Evolutionary conservation across 768 basidiomycete genomes (phyloP).

Genomic region (Collybia sordida): DNA sequence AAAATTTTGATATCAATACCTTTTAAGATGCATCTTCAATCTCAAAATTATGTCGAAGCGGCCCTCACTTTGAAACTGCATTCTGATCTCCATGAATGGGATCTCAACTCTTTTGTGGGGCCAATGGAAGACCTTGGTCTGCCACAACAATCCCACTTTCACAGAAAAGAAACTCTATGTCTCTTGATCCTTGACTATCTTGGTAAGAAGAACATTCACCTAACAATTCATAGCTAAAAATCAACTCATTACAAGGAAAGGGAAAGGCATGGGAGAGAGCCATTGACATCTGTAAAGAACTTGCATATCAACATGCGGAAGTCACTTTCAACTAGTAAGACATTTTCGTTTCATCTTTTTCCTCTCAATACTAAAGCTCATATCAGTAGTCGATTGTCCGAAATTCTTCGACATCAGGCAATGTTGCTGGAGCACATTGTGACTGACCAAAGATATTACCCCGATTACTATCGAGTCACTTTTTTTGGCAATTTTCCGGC

Average conservation of each 20-base stretch:
- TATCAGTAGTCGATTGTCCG: slow-evolving; percentile 74
- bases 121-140: slow-evolving; percentile 89
- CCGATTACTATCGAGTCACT: slow-evolving; percentile 91
- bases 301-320: slow-evolving; percentile 84
- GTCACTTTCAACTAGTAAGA: slow-evolving; percentile 90
- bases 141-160: slow-evolving; percentile 92
- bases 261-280: slow-evolving; percentile 98
- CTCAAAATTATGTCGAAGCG: slow-evolving; percentile 91
- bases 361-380: slow-evolving; percentile 8
- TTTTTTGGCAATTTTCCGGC: slow-evolving; percentile 92
- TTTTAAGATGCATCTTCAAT: slow-evolving; percentile 77
- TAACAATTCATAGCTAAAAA: slow-evolving; percentile 2
- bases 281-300: slow-evolving; percentile 89
- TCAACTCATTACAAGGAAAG: slow-evolving; percentile 55
- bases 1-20: slow-evolving; percentile 10
- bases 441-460: slow-evolving; percentile 78
- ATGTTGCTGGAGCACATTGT: slow-evolving; percentile 84
- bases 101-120: slow-evolving; percentile 73
- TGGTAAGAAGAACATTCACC: slow-evolving; percentile 39
- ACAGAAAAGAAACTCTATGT: slow-evolving; percentile 90
- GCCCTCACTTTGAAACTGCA: slow-evolving; percentile 92
- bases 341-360: background rate
- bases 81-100: slow-evolving; percentile 92
- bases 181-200: slow-evolving; percentile 93
- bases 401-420: slow-evolving; percentile 87